Conservation (phyloP, 768 basidiomycete genomes). For the Sarcomyxa edulis region DNA sequence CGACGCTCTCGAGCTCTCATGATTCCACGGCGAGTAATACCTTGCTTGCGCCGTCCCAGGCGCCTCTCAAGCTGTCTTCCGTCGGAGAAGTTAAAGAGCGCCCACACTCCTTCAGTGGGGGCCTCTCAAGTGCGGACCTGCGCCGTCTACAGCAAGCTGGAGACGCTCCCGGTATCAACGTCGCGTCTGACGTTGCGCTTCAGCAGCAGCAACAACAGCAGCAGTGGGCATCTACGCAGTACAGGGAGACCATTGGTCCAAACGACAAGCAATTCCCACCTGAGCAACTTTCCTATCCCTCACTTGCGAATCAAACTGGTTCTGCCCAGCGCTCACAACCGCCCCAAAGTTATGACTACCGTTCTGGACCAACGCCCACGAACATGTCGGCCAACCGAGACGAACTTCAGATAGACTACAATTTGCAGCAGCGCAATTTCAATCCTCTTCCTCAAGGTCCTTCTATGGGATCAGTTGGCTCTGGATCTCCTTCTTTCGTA, state of each 20-base stretch:
- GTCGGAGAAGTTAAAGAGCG: slow-evolving; percentile 64
- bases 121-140: slow-evolving; percentile 67
- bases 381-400: slow-evolving; percentile 31
- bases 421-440: slow-evolving; percentile 52
- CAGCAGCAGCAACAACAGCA: slow-evolving; percentile 38
- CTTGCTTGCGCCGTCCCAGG: slow-evolving; percentile 43
- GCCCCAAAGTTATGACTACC: slow-evolving; percentile 48
- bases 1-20: slow-evolving; percentile 55
- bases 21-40: slow-evolving; percentile 54
- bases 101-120: slow-evolving; percentile 79
- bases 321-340: slow-evolving; percentile 46
- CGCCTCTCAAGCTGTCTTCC: slow-evolving; percentile 48
- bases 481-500: slow-evolving; percentile 40
- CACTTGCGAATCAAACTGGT: slow-evolving; percentile 46
- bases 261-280: slow-evolving; percentile 36
- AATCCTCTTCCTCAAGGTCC: slow-evolving; percentile 33
- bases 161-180: slow-evolving; percentile 28
- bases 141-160: slow-evolving; percentile 71
- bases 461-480: slow-evolving; percentile 23
- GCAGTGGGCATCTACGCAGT: slow-evolving; percentile 46
- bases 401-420: slow-evolving; percentile 51
- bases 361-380: slow-evolving; percentile 30
- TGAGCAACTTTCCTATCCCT: slow-evolving; percentile 58
- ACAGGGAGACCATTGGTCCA: slow-evolving; percentile 35
- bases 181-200: slow-evolving; percentile 19